Percentiles rank a stretch among this genome's conserved stretches.
Evolutionary conservation across 208 protist genomes (phyloP).

Genomic region (Herpetomonas muscarum): DNA sequence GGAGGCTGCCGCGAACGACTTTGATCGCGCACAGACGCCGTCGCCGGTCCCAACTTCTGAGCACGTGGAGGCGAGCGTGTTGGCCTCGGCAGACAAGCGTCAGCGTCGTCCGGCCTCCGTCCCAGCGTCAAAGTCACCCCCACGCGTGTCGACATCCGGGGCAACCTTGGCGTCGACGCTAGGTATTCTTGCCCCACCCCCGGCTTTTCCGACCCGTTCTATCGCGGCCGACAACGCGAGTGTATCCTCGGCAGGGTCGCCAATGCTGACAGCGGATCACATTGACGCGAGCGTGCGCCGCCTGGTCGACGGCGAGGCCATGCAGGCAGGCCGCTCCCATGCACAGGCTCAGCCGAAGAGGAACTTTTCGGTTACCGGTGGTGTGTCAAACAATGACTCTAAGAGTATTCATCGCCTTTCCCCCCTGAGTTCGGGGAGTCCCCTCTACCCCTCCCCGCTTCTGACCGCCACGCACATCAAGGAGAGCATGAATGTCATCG

Average conservation of each 20-base stretch:
- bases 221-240: background rate
- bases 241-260: constrained; percentile 14
- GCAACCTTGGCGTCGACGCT: too few relatives aligned
- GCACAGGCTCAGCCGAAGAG: constrained; percentile 17
- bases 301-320: constrained; percentile 9
- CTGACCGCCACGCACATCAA: too few relatives aligned
- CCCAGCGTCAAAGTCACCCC: too few relatives aligned
- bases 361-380: too few relatives aligned
- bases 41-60: constrained; percentile 1
- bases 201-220: background rate
- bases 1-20: background rate
- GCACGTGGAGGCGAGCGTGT: background rate
- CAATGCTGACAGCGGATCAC: constrained; percentile 31
- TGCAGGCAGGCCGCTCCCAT: constrained; percentile 20
- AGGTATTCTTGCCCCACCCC: background rate
- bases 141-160: too few relatives aligned
- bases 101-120: too few relatives aligned
- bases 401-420: too few relatives aligned
- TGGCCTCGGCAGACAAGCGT: constrained; percentile 32
- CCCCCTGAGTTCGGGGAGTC: too few relatives aligned
- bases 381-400: too few relatives aligned
- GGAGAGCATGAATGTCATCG: too few relatives aligned
- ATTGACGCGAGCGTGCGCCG: constrained; percentile 33
- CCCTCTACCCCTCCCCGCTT: too few relatives aligned
- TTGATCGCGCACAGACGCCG: background rate